Evolutionary conservation across 169 alveolate species (phyloP), one percentile per base, ranked within the genome.

Genomic region (Plasmodium vivax): DNA sequence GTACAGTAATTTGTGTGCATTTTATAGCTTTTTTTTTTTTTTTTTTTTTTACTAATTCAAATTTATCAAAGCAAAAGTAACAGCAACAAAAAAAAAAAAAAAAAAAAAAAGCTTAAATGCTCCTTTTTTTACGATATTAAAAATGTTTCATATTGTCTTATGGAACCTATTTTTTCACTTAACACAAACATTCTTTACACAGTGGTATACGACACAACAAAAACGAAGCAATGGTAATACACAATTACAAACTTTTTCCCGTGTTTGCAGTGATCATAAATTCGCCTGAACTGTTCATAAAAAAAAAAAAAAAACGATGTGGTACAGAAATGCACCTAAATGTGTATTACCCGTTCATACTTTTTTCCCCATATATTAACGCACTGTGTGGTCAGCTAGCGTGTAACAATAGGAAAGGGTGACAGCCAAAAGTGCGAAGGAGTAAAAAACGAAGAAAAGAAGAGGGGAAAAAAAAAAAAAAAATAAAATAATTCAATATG

Each of bases 271-370:
- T 43, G 51, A 41, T 16, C 75, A 84, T 71, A 38, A 72, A 36
- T 84, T 45, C 51, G 45, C 54, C 84, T 84, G 93, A 71, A 84
- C 84, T 8, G 84, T 84, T 84, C 93, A 84, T 84, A 84, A 84
- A 84, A 43, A 84, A 84, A 84, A 41, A 41, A 41, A n/a, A n/a
- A n/a, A n/a, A n/a, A n/a, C 51, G 71, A 32, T 62, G 83, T 72
- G 30, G 23, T 84, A 41, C 34, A 71, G 51, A 71, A 84, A 71
- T 84, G 43, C 68, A 71, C 83, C 38, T 71, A 19, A 43, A 38
- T 36, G 75, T 34, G 62, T 84, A 84, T 84, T 84, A 30, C 43
- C n/a, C 34, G 43, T 71, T 56, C 93, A 71, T 71, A 73, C 30
- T 84, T 81, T 83, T 54, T 84, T 43, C 68, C 75, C 93, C 32